Evolutionary conservation across 1,284 basidiomycete species (phyloP).

Genomic region (Trichosporon inkin): DNA sequence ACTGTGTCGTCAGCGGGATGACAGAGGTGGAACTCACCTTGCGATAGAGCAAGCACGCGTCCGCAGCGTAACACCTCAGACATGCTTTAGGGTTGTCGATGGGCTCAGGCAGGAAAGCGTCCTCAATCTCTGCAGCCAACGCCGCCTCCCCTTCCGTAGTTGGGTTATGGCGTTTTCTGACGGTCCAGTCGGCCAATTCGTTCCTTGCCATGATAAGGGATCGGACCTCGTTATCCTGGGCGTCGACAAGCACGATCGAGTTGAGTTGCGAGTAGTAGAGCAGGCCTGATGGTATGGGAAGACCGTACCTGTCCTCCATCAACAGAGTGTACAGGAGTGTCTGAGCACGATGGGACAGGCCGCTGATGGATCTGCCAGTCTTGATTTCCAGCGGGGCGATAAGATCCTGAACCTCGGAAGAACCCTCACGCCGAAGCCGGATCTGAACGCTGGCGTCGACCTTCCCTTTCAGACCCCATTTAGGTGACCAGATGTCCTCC

Average conservation of each 20-base stretch:
- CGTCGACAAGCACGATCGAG: slow-evolving; percentile 75
- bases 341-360: slow-evolving; percentile 92
- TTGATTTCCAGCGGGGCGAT: slow-evolving; percentile 84
- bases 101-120: slow-evolving; percentile 72
- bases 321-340: slow-evolving; percentile 96
- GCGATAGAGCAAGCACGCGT: slow-evolving; percentile 91
- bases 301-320: slow-evolving; percentile 77
- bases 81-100: slow-evolving; percentile 79
- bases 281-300: slow-evolving; percentile 61
- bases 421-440: slow-evolving; percentile 52
- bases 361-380: slow-evolving; percentile 72
- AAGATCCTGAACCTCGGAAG: slow-evolving; percentile 27
- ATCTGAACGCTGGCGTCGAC: slow-evolving; percentile 84
- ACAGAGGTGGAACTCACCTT: slow-evolving; percentile 56
- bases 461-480: slow-evolving; percentile 92
- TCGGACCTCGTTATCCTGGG: slow-evolving; percentile 74
- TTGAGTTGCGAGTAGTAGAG: slow-evolving; percentile 92
- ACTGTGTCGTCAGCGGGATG: slow-evolving; percentile 50
- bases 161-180: slow-evolving; percentile 10
- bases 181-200: slow-evolving; percentile 73
- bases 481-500: slow-evolving; percentile 96
- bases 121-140: slow-evolving; percentile 24
- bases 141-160: slow-evolving; percentile 4
- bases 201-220: slow-evolving; percentile 79
- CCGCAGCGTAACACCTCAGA: slow-evolving; percentile 72